These are phyloP conservation scores for Astraeus odoratus DNA, from an alignment of 768 basidiomycete species.

Conservation along the genomic window DNA sequence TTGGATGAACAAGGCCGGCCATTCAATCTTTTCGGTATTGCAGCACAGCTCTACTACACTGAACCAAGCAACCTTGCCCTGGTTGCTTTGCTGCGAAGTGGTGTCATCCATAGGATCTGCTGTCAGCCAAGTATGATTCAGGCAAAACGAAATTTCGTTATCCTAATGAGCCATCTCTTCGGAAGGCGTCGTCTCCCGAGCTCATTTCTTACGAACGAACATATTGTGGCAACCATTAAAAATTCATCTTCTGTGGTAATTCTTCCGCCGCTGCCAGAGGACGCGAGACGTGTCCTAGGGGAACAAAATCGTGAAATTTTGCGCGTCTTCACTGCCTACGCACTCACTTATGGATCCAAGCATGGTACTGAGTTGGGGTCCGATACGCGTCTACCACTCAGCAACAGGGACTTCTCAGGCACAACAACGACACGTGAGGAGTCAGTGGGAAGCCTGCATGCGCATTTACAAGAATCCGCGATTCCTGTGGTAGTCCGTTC, in stretches of 20 bases:
- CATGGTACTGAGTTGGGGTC: conserved; percentile 31
- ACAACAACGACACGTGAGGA: not conserved
- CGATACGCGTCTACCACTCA: conserved; percentile 46
- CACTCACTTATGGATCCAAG: conserved; percentile 40
- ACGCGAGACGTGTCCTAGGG: conserved; percentile 35
- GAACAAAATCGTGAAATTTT: conserved; percentile 45
- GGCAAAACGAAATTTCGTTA: conserved; percentile 45
- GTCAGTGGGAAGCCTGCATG: conserved; percentile 23
- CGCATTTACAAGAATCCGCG: conserved; percentile 33
- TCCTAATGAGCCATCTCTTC: conserved; percentile 60
- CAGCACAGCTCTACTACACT: conserved; percentile 52
- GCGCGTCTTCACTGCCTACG: conserved; percentile 50
- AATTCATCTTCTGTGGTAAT: conserved; percentile 52
- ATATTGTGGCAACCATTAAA: conserved; percentile 28
- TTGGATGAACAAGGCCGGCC: conserved; percentile 49
- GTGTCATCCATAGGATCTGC: conserved; percentile 55
- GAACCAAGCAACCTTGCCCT: conserved; percentile 69
- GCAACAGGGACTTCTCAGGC: conserved; percentile 23
- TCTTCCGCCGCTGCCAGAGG: conserved; percentile 41
- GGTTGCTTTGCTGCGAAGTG: conserved; percentile 48
- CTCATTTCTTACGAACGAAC: conserved; percentile 33
- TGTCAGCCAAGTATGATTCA: conserved; percentile 27
- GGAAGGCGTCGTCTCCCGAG: conserved; percentile 49
- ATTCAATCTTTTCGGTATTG: conserved; percentile 48
- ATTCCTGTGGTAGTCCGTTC: conserved; percentile 44